Percentiles rank a stretch among this genome's conserved stretches.
These are phyloP conservation scores for Rhinocladiella similis DNA, from an alignment of 2,329 filamentous ascomycete genomes.

Conservation along the genomic window DNA sequence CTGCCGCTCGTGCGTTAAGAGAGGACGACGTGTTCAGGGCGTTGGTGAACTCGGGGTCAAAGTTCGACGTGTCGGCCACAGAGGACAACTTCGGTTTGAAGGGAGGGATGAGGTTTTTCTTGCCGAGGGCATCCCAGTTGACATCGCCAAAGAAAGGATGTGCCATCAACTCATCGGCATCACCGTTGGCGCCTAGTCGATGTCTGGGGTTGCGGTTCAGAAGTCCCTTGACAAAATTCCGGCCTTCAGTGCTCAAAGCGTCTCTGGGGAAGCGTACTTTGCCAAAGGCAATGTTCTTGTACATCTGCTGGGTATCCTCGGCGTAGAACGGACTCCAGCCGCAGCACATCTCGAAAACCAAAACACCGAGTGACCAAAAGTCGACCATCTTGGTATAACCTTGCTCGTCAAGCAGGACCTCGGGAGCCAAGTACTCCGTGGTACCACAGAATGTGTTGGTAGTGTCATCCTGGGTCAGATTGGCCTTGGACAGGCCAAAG, in stretches of 20 bases:
- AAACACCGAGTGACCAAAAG: slow-evolving; percentile 96
- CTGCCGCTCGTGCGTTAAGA: slow-evolving; percentile 85
- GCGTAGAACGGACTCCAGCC: slow-evolving; percentile 99
- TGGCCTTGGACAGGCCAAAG: slow-evolving; percentile 96
- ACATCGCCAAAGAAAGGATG: slow-evolving; percentile 95
- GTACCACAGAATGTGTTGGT: slow-evolving; percentile 99
- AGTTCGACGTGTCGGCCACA: slow-evolving; percentile 95
- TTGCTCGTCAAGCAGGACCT: slow-evolving; percentile 91
- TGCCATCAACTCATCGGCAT: slow-evolving; percentile 90
- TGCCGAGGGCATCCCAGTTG: slow-evolving; percentile 83
- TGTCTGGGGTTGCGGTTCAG: slow-evolving; percentile 97
- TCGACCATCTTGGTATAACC: slow-evolving; percentile 99
- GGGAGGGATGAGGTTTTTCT: slow-evolving; percentile 90
- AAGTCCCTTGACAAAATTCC: slow-evolving; percentile 96
- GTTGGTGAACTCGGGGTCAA: slow-evolving; percentile 97
- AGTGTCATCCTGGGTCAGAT: slow-evolving; percentile 93
- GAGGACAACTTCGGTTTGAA: slow-evolving; percentile 98
- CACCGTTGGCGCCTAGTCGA: slow-evolving; percentile 82
- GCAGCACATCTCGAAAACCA: slow-evolving; percentile 99
- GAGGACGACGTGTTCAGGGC: slow-evolving; percentile 84
- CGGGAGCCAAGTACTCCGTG: slow-evolving; percentile 93
- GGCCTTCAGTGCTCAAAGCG: slow-evolving; percentile 87
- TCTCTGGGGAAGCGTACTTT: slow-evolving; percentile 96
- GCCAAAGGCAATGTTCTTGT: slow-evolving; percentile 99
- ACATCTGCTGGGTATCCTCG: slow-evolving; percentile 99